These are phyloP conservation scores for Strombidium stylifer DNA, from an alignment of 73 alveolate species.

Conservation along the genomic window DNA sequence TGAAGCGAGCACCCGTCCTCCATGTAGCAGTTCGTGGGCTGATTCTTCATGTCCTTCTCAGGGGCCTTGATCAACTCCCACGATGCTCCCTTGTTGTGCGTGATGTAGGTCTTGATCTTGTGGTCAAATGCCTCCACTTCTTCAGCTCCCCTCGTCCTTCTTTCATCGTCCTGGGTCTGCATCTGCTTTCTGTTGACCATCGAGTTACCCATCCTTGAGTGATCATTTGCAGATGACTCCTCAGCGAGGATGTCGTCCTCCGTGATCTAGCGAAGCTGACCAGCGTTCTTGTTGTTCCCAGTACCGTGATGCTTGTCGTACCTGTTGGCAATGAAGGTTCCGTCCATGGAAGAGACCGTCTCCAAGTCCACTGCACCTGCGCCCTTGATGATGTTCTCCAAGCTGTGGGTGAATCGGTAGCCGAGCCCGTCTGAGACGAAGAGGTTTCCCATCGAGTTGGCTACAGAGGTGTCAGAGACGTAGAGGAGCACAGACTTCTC, in stretches of 20 bases:
- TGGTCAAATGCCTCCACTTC: too few species aligned
- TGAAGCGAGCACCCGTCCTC: conserved; percentile 87
- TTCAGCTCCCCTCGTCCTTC: conserved; percentile 31
- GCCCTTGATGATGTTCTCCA: conserved; percentile 76
- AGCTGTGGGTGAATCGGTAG: conserved; percentile 63
- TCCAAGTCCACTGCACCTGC: conserved; percentile 78
- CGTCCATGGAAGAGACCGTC: conserved; percentile 75
- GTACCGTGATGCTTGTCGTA: conserved; percentile 11
- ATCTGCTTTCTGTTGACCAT: conserved; percentile 6
- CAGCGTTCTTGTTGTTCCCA: conserved; percentile 1
- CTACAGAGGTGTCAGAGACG: conserved; percentile 62
- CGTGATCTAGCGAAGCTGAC: conserved; percentile 12
- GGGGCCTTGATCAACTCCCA: conserved; percentile 88
- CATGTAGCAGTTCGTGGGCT: conserved; percentile 50
- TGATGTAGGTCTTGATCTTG: conserved; percentile 82
- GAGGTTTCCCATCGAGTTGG: conserved; percentile 70
- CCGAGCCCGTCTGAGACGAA: conserved; percentile 85
- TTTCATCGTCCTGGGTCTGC: conserved; percentile 37
- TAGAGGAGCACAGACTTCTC: conserved; percentile 82
- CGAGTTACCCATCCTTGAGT: not conserved
- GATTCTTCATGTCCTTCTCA: conserved; percentile 60
- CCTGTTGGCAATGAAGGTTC: conserved; percentile 77
- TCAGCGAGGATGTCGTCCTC: not conserved
- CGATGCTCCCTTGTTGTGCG: conserved; percentile 89
- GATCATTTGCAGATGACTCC: conserved; percentile 9